Base-by-base conservation (phyloP, 176 grass and related monocot species). In the Cocos nucifera region DNA sequence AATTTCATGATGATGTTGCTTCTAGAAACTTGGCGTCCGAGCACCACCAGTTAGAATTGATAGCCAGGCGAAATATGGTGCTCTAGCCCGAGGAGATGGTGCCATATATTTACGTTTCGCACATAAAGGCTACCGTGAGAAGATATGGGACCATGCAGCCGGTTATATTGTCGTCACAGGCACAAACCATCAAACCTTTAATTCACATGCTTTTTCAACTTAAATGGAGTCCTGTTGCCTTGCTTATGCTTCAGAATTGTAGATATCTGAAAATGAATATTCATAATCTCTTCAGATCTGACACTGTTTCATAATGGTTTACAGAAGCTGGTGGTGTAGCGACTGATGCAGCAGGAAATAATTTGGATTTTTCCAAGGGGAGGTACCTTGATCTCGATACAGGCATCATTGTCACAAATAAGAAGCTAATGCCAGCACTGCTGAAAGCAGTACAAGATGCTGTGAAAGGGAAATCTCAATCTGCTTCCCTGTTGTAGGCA, bases 111-210 rank as follows among this genome's bases (percentile, higher is more conserved):
- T 97, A 70, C 83, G 87, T 3, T 88, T 97, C 72, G 87, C 93
- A 29, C 81, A 91, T 64, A 85, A 80, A 67, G 93, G 93, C 65
- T 97, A 97, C 50, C 83, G 70, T 60, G 93, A 97, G 76, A 91
- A 91, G 73, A 88, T 97, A 75, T 97, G 93, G 93, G 93, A 97
- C 66, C 93, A 97, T 83, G 87, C 93, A 19, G 93, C 93, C 57
- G 93, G 93, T 19, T 87, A 55, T 72, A 97, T 97, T 62, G 93
- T 97, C 0, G 87, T 97, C 6, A 88, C 81, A 61, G 93, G 93
- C 91, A 83, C 17, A 44, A 44, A 44, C 9, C 0, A 19, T 22
- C 35, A 17, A 63, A 59, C 48, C 6, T 25, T 59, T 35, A 4
- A 0, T 30, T 52, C 22, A 29, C 51, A 16, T 19, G 5, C 15